Conservation (phyloP, 1,139 yeast species). For the Scheffersomyces stambukii region DNA sequence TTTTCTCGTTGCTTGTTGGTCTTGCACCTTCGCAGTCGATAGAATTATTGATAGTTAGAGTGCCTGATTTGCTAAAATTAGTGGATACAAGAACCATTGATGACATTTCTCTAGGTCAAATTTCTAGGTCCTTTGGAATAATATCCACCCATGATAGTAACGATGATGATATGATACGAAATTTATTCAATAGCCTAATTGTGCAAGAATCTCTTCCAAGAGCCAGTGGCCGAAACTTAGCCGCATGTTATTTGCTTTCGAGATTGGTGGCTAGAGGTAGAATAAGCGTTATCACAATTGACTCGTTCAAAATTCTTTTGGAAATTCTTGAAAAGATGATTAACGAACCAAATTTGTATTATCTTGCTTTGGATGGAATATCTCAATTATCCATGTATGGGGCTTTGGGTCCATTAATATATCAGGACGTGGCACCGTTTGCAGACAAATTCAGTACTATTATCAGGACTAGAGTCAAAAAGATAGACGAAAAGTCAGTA, state of each 20-base stretch:
- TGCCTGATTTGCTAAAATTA: conserved; percentile 19
- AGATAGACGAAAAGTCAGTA: conserved; percentile 59
- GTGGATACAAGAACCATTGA: conserved; percentile 19
- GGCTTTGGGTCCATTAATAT: conserved; percentile 17
- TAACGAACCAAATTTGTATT: conserved; percentile 18
- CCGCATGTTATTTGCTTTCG: conserved; percentile 49
- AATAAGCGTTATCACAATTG: conserved; percentile 14
- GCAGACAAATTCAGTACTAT: conserved; percentile 18
- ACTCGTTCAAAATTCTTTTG: conserved; percentile 4
- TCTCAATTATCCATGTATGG: conserved; percentile 63
- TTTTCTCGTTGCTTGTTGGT: conserved; percentile 30
- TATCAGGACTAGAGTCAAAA: conserved; percentile 44
- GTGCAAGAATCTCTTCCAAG: conserved; percentile 13
- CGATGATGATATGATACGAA: conserved; percentile 9
- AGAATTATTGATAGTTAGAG: conserved; percentile 16
- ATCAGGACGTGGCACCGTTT: conserved; percentile 8
- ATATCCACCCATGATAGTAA: conserved; percentile 44
- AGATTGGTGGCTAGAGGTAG: conserved; percentile 44
- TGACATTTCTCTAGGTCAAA: conserved; percentile 35
- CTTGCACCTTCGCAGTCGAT: conserved; percentile 30
- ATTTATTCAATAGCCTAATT: conserved; percentile 10
- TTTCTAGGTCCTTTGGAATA: conserved; percentile 52
- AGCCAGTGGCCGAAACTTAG: conserved; percentile 25
- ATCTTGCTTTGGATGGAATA: conserved; percentile 40
- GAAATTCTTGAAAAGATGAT: conserved; percentile 14